These are phyloP conservation scores for Entomortierella lignicola DNA, from an alignment of 192 early-diverging fungal genomes.

Conservation along the genomic window DNA sequence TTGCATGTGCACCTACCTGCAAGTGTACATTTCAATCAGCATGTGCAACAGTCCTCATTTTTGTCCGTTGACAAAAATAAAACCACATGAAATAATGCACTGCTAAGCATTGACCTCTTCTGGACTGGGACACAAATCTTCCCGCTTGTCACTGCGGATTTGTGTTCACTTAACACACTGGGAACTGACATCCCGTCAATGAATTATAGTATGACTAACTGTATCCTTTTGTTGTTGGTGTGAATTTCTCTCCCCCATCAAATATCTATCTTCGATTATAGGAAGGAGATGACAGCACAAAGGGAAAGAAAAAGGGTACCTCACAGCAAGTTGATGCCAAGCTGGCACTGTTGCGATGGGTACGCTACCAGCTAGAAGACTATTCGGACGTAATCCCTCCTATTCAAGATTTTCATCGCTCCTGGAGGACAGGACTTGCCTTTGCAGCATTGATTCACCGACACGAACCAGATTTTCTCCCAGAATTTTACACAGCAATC, in stretches of 20 bases:
- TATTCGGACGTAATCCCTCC: constrained; percentile 62
- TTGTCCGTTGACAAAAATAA: constrained; percentile 9
- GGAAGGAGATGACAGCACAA: constrained; percentile 31
- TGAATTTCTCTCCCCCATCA: not conserved
- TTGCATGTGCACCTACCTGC: constrained; percentile 2
- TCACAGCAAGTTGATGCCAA: constrained; percentile 59
- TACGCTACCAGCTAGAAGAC: constrained; percentile 62
- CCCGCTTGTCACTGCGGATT: constrained; percentile 9
- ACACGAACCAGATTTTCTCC: constrained; percentile 57
- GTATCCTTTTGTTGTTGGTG: not conserved
- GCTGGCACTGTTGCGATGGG: constrained; percentile 62
- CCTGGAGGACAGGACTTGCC: constrained; percentile 64
- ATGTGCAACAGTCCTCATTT: not conserved
- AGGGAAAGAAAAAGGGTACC: constrained; percentile 32
- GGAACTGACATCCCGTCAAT: not conserved
- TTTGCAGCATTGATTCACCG: constrained; percentile 62
- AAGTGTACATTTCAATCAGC: not conserved
- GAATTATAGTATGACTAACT: not conserved
- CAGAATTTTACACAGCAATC: constrained; percentile 55
- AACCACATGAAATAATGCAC: constrained; percentile 12
- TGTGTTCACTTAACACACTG: not conserved
- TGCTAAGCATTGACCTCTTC: not conserved
- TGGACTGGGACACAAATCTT: not conserved
- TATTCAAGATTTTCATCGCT: constrained; percentile 63
- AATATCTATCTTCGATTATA: not conserved